phyloP scores from a whole-genome alignment of 106 monocot genomes.

The Acanthochlamys bracteata region DNA sequence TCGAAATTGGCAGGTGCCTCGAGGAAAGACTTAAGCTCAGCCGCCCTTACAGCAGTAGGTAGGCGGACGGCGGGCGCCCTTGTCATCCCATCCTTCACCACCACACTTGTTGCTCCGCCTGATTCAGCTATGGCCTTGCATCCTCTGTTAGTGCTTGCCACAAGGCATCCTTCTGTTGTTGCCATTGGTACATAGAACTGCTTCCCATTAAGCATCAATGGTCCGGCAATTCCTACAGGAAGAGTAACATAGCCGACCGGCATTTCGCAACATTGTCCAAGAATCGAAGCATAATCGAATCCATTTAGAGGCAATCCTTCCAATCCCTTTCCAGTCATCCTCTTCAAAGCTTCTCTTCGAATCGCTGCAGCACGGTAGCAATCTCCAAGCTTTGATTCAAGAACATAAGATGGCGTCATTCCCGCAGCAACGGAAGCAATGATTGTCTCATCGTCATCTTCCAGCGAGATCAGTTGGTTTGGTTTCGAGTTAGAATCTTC shows the following conservation, averaged over 20 bases:
- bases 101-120: conserved; percentile 62
- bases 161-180: conserved; percentile 86
- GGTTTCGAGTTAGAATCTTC: background rate
- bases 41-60: conserved; percentile 45
- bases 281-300: conserved; percentile 59
- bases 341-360: conserved; percentile 57
- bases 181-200: conserved; percentile 75
- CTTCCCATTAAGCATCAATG: conserved; percentile 53
- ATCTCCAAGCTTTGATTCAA: conserved; percentile 55
- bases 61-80: conserved; percentile 76
- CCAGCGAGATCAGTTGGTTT: conserved; percentile 1
- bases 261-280: conserved; percentile 93
- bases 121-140: conserved; percentile 72
- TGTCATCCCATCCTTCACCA: conserved; percentile 68
- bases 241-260: conserved; percentile 62
- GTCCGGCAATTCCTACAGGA: conserved; percentile 75
- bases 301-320: conserved; percentile 72
- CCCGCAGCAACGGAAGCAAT: conserved; percentile 45
- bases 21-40: conserved; percentile 61
- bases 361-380: conserved; percentile 56
- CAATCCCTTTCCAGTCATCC: conserved; percentile 46
- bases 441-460: conserved; percentile 46
- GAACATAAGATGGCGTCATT: conserved; percentile 41
- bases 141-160: conserved; percentile 81
- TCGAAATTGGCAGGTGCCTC: conserved; percentile 66